phyloP scores from a whole-genome alignment of 2,329 filamentous ascomycete genomes.

The Fusarium sp. region DNA sequence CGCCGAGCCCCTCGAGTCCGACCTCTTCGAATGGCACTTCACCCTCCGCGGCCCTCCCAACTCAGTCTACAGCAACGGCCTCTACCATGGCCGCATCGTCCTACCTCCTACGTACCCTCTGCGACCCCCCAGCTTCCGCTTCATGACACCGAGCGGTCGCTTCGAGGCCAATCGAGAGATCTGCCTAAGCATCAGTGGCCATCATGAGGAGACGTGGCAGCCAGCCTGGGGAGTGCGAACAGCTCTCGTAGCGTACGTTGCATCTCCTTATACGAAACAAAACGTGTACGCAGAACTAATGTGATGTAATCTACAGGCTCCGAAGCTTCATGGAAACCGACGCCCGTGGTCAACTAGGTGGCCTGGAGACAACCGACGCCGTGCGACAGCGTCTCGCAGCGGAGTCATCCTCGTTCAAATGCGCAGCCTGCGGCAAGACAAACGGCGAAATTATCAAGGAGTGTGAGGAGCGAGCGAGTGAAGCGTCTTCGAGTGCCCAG shows the following conservation, averaged over 20 bases:
- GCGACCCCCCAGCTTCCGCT: conserved; percentile 93
- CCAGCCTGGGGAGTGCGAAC: conserved; percentile 97
- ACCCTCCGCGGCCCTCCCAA: conserved; percentile 88
- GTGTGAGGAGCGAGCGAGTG: conserved; percentile 65
- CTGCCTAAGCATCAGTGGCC: conserved; percentile 89
- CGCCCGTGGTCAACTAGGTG: conserved; percentile 85
- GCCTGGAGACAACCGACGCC: conserved; percentile 76
- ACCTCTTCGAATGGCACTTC: conserved; percentile 99
- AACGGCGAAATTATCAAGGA: conserved; percentile 79
- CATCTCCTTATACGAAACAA: too few species aligned
- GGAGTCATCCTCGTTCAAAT: conserved; percentile 71
- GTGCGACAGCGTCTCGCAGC: conserved; percentile 73
- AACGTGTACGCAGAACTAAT: conserved; percentile 1
- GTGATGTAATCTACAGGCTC: conserved; percentile 54
- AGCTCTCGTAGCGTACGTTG: conserved; percentile 70
- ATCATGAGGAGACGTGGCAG: conserved; percentile 99
- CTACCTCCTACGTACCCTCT: conserved; percentile 90
- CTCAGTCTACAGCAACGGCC: conserved; percentile 78
- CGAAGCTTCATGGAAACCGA: conserved; percentile 94
- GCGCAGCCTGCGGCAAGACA: conserved; percentile 71
- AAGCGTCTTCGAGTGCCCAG: conserved; percentile 43
- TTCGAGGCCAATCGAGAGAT: conserved; percentile 98
- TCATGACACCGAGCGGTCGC: conserved; percentile 86
- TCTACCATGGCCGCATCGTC: conserved; percentile 96
- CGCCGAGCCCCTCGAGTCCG: conserved; percentile 82